Evolutionary conservation across 768 basidiomycete species (phyloP), one percentile per base, ranked within the genome.

Genomic region (Fistulinella prunicolor): DNA sequence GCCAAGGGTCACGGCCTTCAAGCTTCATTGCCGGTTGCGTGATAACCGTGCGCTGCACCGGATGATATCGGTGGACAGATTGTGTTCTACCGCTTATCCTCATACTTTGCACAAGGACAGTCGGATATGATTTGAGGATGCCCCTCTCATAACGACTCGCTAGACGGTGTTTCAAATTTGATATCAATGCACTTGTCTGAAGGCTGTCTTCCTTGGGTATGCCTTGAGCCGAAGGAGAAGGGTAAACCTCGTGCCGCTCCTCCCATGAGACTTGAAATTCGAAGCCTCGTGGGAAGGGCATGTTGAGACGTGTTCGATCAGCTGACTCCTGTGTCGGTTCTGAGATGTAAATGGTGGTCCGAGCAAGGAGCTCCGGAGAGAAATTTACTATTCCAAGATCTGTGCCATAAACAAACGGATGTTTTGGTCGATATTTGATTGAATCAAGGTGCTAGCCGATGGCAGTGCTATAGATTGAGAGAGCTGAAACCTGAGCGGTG

Each of bases 241-340:
- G 28, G 28, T 28, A 28, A 38, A 36, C 48, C 44, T 53, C 54
- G 46, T 56, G 58, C 30, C 46, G 35, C 35, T 38, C 28, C 42
- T 47, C 20, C 36, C 49, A 28, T 45, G 52, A 34, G 54, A 47
- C 37, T 44, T 42, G 53, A 55, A 44, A 51, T 51, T 51, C 29
- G 55, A 24, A 42, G 48, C 62, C 59, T 56, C 64, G 51, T 64
- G 64, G 42, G 28, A 21, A 20, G 48, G 61, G 47, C 61, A 58
- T 64, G 61, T 51, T 24, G 9, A 32, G 52, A 57, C 58, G 42
- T 48, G 53, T 54, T 47, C 35, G 43, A 49, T 63, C 55, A 60
- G 48, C 47, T 53, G 54, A 57, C 49, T 29, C 32, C 4, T 37
- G 29, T 49, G 41, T 53, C 35, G 46, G 39, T 46, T 56, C 44